Base-by-base conservation (phyloP, 345 rosid species). In the Gossypium longicalyx region DNA sequence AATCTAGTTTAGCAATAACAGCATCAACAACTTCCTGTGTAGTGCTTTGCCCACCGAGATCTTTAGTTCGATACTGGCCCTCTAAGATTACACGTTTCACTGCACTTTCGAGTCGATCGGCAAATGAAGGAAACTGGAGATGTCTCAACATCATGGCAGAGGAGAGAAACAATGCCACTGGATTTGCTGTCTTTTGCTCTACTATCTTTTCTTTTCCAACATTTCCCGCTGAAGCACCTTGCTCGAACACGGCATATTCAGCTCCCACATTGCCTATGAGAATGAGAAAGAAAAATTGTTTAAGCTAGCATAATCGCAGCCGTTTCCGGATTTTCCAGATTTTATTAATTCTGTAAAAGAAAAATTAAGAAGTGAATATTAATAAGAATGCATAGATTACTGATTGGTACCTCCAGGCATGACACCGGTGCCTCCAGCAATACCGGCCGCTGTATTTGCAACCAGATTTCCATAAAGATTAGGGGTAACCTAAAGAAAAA, bases 371-470 rank as follows among this genome's bases (percentile, higher is more conserved):
- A 59, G n/a, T 2, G 64, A 59, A 3, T 19, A 56, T 20, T 10
- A 57, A 20, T 20, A 20, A 4, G 7, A 57, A 57, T 19, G n/a
- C 25, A 25, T 34, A 59, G n/a, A 59, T 23, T 59, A 25, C 11
- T 13, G 3, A 59, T 11, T 17, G 5, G 11, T 59, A 59, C 64
- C 64, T 59, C 64, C 64, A 2, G 64, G 64, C 64, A 59, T 59
- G 41, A 59, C 64, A 59, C 64, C 97, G 1, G 98, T 92, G 49
- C 98, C 97, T 82, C 97, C 97, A 81, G 98, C 97, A 69, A 93
- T 93, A 59, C 64, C 64, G 9, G 64, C 64, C 2, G 64, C 64
- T 15, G 64, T 59, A 25, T 59, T 59, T 13, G 64, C 64, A 59
- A 59, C 64, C 25, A 59, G 64, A 59, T 59, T 59, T 25, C 64